phyloP scores from a whole-genome alignment of 345 rosid genomes.

The Rhodomyrtus tomentosa region DNA sequence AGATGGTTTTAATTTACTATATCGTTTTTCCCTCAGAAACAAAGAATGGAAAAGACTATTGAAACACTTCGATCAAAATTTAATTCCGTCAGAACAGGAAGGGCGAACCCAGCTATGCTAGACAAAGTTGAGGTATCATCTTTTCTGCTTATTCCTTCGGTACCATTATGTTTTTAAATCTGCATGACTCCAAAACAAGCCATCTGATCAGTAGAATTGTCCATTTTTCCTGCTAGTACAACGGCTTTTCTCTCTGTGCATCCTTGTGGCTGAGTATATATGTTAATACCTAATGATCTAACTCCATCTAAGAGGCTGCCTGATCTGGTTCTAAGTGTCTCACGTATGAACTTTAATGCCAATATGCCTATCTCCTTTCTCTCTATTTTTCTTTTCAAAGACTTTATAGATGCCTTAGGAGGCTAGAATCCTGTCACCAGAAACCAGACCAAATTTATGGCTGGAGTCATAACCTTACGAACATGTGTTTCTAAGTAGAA shows the following conservation, averaged over 20 bases:
- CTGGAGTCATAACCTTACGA: neutral
- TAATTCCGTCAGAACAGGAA: slow-evolving; percentile 82
- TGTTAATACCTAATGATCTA: neutral
- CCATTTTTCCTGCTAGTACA: neutral
- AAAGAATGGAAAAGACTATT: slow-evolving; percentile 88
- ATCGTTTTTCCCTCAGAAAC: slow-evolving; percentile 30
- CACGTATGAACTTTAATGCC: neutral
- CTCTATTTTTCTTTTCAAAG: neutral
- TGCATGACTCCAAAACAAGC: neutral
- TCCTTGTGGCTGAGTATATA: neutral
- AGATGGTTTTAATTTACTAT: neutral
- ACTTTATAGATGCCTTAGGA: neutral
- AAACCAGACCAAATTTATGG: neutral
- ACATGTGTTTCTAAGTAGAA: neutral
- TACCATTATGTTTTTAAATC: neutral
- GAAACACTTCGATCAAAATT: slow-evolving; percentile 64
- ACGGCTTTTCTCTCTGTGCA: neutral
- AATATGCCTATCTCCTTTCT: neutral
- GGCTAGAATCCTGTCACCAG: neutral
- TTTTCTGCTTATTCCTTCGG: neutral
- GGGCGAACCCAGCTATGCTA: slow-evolving; percentile 73
- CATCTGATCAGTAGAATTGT: neutral
- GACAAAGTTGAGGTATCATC: slow-evolving; percentile 70
- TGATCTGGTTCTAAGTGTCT: neutral
- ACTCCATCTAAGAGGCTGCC: neutral